A percentile compares a stretch with the other conserved stretches of the same genome.
phyloP scores from a whole-genome alignment of 352 stramenopile genomes.

The Proteromonas lacertae region DNA sequence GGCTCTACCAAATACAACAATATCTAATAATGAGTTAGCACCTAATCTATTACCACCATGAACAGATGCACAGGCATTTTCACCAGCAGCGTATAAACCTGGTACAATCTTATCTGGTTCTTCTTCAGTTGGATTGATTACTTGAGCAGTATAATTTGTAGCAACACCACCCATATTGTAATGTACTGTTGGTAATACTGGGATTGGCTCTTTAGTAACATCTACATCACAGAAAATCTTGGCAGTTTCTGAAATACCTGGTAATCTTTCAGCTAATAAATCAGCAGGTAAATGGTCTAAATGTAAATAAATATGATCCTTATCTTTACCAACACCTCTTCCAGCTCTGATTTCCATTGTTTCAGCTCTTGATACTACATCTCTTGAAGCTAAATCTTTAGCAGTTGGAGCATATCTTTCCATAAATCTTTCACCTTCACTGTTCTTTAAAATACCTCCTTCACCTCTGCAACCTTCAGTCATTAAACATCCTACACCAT shows the following conservation, averaged over 20 bases:
- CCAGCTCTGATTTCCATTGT: slow-evolving; percentile 86
- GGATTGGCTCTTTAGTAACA: slow-evolving; percentile 85
- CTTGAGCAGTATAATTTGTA: slow-evolving; percentile 72
- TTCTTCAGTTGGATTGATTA: slow-evolving; percentile 21
- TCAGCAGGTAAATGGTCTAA: slow-evolving; percentile 73
- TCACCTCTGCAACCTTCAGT: slow-evolving; percentile 72
- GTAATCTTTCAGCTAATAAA: slow-evolving; percentile 54
- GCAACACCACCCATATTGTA: slow-evolving; percentile 94
- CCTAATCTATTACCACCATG: slow-evolving; percentile 62
- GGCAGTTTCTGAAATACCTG: slow-evolving; percentile 72
- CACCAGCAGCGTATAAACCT: slow-evolving; percentile 66
- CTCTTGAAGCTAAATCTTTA: slow-evolving; percentile 71
- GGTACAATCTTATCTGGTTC: slow-evolving; percentile 53
- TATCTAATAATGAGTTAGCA: slow-evolving; percentile 42
- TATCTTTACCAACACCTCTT: slow-evolving; percentile 48
- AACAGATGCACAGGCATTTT: slow-evolving; percentile 65
- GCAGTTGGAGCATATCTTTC: slow-evolving; percentile 63
- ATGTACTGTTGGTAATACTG: slow-evolving; percentile 75
- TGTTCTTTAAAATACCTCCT: slow-evolving; percentile 69
- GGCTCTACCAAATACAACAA: slow-evolving; percentile 80
- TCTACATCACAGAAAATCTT: slow-evolving; percentile 83
- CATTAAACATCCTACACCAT: slow-evolving; percentile 79
- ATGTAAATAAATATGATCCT: slow-evolving; percentile 79
- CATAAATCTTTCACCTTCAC: slow-evolving; percentile 68
- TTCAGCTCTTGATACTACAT: slow-evolving; percentile 74